phyloP scores from a whole-genome alignment of 257 asterid genomes.

The Solanum microdontum region DNA sequence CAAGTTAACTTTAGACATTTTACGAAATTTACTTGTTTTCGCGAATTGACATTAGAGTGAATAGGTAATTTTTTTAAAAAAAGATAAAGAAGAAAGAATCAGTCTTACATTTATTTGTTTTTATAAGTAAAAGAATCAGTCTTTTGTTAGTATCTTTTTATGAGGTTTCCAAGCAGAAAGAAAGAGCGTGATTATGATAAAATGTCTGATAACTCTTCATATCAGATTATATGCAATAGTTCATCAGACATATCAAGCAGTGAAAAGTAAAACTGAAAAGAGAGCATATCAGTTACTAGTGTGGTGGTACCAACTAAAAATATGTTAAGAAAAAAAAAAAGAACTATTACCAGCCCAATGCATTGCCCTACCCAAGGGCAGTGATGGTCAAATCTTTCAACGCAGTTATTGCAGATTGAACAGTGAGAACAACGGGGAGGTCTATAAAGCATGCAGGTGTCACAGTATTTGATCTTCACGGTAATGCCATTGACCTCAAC shows the following conservation, averaged over 20 bases:
- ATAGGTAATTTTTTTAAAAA: background rate
- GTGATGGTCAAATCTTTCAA: slow-evolving; percentile 91
- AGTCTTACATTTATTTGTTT: background rate
- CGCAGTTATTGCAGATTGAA: slow-evolving; percentile 95
- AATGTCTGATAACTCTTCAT: background rate
- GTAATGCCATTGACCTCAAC: slow-evolving; percentile 76
- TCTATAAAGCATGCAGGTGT: slow-evolving; percentile 95
- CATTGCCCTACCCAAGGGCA: slow-evolving; percentile 99
- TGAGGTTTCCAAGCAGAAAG: background rate
- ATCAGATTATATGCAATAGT: background rate
- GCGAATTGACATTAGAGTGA: background rate
- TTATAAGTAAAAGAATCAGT: background rate
- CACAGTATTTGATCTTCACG: slow-evolving; percentile 86
- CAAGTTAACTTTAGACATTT: background rate
- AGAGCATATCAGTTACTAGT: background rate
- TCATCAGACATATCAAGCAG: background rate
- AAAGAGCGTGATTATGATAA: background rate
- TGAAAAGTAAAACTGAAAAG: background rate
- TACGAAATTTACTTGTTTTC: background rate
- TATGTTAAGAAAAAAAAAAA: background rate
- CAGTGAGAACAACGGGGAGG: slow-evolving; percentile 99
- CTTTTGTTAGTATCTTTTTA: background rate
- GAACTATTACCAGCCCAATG: slow-evolving; percentile 66
- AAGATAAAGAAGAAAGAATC: background rate
- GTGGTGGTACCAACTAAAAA: background rate